phyloP scores from a whole-genome alignment of 169 alveolate genomes.

The Eimeria brunetti region DNA sequence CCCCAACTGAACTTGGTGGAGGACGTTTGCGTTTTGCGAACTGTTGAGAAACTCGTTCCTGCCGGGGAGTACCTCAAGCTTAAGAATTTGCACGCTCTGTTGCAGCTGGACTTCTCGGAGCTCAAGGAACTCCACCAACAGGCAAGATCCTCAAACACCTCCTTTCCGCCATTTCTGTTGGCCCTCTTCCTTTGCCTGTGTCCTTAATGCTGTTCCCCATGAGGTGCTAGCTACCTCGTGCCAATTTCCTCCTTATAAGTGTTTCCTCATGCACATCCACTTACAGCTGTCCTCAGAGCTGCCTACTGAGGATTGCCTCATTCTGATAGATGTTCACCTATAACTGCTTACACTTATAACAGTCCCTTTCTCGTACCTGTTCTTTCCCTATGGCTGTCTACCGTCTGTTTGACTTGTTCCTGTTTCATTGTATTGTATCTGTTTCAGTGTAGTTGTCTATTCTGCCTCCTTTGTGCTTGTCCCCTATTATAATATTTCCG shows the following conservation, averaged over 20 bases:
- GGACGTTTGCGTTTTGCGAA: constrained; percentile 65
- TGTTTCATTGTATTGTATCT: too few relatives aligned
- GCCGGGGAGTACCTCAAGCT: constrained; percentile 60
- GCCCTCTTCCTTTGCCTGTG: neutral
- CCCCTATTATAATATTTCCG: neutral
- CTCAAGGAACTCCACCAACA: constrained; percentile 50
- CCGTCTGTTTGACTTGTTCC: too few relatives aligned
- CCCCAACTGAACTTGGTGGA: constrained; percentile 62
- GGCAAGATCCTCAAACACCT: constrained; percentile 20
- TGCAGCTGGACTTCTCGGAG: constrained; percentile 50
- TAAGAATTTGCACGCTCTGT: constrained; percentile 13
- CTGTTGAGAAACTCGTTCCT: constrained; percentile 70
- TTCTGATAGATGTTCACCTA: too few relatives aligned
- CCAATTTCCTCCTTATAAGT: neutral
- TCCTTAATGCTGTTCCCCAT: neutral
- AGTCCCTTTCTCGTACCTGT: too few relatives aligned
- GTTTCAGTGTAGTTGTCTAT: neutral
- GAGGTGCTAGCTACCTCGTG: neutral
- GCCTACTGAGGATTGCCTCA: too few relatives aligned
- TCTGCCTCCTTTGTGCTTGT: neutral
- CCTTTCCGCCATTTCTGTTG: neutral
- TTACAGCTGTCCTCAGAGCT: too few relatives aligned
- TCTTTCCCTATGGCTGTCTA: neutral
- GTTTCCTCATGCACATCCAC: neutral
- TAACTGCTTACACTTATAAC: neutral